Conservation (phyloP, 306 rosid genomes). For the Chamaecrista fasciculata region DNA sequence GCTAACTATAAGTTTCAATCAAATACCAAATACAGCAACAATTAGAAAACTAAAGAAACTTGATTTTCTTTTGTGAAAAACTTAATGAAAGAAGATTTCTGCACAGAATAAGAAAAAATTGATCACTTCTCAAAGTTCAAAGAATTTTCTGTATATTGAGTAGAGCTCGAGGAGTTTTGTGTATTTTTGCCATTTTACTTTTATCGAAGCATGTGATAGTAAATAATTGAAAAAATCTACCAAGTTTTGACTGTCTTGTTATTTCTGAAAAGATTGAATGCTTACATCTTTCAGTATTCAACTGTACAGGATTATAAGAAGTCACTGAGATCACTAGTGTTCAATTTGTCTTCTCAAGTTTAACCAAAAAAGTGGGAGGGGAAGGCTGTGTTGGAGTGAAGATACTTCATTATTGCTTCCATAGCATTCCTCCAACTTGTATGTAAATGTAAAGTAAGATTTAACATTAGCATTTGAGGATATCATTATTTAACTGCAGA, state of each 20-base stretch:
- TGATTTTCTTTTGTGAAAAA: no score
- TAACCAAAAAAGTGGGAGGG: not conserved
- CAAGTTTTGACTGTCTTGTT: not conserved
- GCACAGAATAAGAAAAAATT: no score
- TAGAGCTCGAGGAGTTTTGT: no score
- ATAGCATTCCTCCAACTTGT: conserved; percentile 7
- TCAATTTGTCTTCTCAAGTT: conserved; percentile 12
- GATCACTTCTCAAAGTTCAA: no score
- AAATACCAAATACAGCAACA: no score
- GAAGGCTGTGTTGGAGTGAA: conserved; percentile 8
- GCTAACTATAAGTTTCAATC: no score
- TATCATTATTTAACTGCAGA: not conserved
- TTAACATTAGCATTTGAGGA: conserved; percentile 11
- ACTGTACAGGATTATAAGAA: conserved; percentile 71
- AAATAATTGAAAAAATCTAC: not conserved
- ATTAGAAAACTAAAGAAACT: no score
- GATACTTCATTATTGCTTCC: not conserved
- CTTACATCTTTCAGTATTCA: conserved; percentile 1
- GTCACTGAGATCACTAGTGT: conserved; percentile 36
- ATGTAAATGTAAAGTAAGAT: conserved; percentile 22
- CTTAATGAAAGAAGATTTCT: no score
- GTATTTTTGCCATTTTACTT: no score
- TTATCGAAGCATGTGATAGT: not conserved
- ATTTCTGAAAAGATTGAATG: conserved; percentile 6
- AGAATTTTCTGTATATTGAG: no score